Evolutionary conservation across 2,329 filamentous ascomycete species (phyloP), one percentile per base, ranked within the genome.

Genomic region (Monosporascus sp.): DNA sequence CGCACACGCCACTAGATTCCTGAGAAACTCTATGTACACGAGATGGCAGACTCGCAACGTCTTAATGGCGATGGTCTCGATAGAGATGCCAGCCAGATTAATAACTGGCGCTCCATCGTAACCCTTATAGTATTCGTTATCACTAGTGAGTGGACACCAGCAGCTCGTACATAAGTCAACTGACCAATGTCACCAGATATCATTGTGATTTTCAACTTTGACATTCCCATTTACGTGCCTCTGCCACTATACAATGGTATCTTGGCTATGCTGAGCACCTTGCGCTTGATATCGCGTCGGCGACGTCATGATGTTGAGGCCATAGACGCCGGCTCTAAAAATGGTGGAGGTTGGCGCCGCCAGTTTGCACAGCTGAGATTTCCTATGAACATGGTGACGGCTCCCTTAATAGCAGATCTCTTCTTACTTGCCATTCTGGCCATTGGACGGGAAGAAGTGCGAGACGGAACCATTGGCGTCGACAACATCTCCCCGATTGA

Each of bases 351-450:
- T 55, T 64, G 68, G 52, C 47, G 56, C 38, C 68, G 70, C 50
- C 50, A 63, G 1, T 82, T 80, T 52, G 74, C 82, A 7, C 74
- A 74, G 19, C 66, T 86, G 37, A 65, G 70, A 3, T 81, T 89
- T 40, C 86, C 85, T 6, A 73, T 90, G 71, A 87, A 89, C 65
- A 85, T 88, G 58, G 73, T 89, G 45, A 90, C 87, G 0, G 85
- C 85, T 1, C 87, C 87, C 0, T 69, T 90, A 17, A 80, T 89
- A 53, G 86, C 85, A 1, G 85, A 88, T 60, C 77, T 90, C 1
- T 89, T 90, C 60, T 72, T 90, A 22, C 78, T 90, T 5, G 86
- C 86, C 40, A 87, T 89, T 49, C 63, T 77, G 22, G 86, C 86
- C 6, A 90, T 90, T 62, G 85, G 85, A 1, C 72, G 78, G 22